Base-by-base conservation (phyloP, 2,329 filamentous ascomycete species). In the Pseudocercospora musae region DNA sequence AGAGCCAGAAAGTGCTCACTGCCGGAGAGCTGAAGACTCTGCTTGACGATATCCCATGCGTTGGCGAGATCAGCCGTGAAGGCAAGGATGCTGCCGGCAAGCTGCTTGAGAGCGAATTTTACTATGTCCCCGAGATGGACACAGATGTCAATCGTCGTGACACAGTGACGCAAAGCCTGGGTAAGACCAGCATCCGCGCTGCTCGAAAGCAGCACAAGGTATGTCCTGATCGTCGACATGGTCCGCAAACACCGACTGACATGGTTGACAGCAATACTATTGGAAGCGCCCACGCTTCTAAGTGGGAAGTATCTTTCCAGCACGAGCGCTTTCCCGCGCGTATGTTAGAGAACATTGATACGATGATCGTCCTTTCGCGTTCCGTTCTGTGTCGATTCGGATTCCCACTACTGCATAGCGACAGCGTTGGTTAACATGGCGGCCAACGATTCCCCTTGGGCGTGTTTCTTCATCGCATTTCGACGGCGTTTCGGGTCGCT, bases 141-240 rank as follows among this genome's bases (percentile, higher is more conserved):
- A 81, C 84, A 2, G 92, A 98, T 73, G 84, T 88, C 66, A 86
- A 89, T 73, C 86, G 94, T 63, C 86, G 90, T 57, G 85, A 91
- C 58, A 90, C 92, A 21, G 92, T 97, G 13, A 91, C 93, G 1
- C 88, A 93, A 68, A 91, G 91, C 58, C 81, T 97, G 74, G 85
- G 92, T 60, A 96, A 96, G 78, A 94, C 93, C 48, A 95, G 92
- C 70, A 80, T 99, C 72, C 85, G 95, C 68, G 89, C 88, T 73
- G 97, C 95, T 74, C 86, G 95, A 72, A 98, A 97, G 80, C 91
- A 95, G 75, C 95, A 99, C 78, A 98, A 98, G 91, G 94, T 98
- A 84, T 74, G 81, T 76, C 65, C 20, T 55, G 9, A 50, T 31
- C 33, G 53, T 40, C 37, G 62, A 23, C 56, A 57, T 33, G 46